Conservation (phyloP, 495 filamentous ascomycete genomes). For the Sordaria brevicollis region DNA sequence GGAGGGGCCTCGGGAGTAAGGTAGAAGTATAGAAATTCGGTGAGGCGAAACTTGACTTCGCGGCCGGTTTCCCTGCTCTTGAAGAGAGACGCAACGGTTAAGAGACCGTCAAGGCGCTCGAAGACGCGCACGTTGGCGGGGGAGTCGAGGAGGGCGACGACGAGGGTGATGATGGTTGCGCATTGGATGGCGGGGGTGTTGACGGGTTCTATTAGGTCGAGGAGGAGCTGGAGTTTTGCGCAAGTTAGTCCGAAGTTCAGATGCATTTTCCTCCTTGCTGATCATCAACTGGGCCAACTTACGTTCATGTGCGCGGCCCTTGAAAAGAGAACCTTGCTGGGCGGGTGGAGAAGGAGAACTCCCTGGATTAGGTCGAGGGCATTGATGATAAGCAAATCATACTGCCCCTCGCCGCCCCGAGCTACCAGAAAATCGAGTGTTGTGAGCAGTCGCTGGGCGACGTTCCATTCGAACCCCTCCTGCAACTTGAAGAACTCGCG, state of each 20-base stretch:
- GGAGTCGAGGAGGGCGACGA: constrained; percentile 73
- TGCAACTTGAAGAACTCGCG: constrained; percentile 94
- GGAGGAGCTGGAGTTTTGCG: constrained; percentile 48
- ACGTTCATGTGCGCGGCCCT: constrained; percentile 93
- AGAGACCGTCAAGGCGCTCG: constrained; percentile 82
- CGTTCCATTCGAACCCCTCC: constrained; percentile 97
- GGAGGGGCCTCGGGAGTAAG: constrained; percentile 82
- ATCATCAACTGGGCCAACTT: constrained; percentile 17
- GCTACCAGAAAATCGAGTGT: constrained; percentile 84
- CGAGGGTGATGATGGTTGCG: constrained; percentile 76
- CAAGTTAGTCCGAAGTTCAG: background rate
- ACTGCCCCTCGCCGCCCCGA: constrained; percentile 66
- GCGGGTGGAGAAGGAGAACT: constrained; percentile 82
- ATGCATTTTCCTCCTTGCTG: background rate
- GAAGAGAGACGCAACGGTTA: constrained; percentile 90
- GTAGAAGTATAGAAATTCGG: constrained; percentile 97
- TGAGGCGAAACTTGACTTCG: constrained; percentile 83
- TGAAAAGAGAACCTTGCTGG: constrained; percentile 76
- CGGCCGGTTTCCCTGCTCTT: constrained; percentile 70
- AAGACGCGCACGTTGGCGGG: constrained; percentile 85
- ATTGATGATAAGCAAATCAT: constrained; percentile 80
- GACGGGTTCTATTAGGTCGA: constrained; percentile 88
- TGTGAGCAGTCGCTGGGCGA: constrained; percentile 73
- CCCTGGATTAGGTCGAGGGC: constrained; percentile 88
- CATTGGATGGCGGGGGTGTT: constrained; percentile 89